A percentile compares a stretch with the other conserved stretches of the same genome.
phyloP scores from a whole-genome alignment of 2,329 filamentous ascomycete species.

The Nigrospora sphaerica region DNA sequence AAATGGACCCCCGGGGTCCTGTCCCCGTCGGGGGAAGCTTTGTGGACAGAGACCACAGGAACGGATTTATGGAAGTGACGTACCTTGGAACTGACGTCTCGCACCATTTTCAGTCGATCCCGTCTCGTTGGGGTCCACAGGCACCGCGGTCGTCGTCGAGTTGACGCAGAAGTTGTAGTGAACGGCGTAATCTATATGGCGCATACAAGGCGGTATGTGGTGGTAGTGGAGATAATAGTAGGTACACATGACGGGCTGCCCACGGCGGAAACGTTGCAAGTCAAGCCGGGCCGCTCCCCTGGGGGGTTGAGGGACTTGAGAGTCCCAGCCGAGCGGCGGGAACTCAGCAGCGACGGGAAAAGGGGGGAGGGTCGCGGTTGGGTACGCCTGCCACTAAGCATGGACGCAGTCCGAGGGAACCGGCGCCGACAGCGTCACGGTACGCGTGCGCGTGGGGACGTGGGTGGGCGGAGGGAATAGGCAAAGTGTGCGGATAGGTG shows the following conservation, averaged over 20 bases:
- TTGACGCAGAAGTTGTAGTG: constrained; percentile 37
- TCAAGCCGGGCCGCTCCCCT: not conserved
- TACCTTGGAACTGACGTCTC: too few relatives aligned
- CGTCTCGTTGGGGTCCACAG: constrained; percentile 5
- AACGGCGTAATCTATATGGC: constrained; percentile 30
- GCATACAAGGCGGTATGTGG: constrained; percentile 35
- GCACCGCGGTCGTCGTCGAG: constrained; percentile 19
- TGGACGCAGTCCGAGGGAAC: not conserved
- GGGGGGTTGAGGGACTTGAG: not conserved
- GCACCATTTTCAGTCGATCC: too few relatives aligned
- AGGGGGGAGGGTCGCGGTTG: not conserved
- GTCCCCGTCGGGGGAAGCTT: too few relatives aligned
- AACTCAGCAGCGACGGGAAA: not conserved
- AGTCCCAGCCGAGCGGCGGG: not conserved
- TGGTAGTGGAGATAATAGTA: constrained; percentile 45
- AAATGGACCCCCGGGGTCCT: too few relatives aligned
- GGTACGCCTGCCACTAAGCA: not conserved
- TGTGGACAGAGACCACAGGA: too few relatives aligned
- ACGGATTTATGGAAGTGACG: too few relatives aligned
- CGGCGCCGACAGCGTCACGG: not conserved
- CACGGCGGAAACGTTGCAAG: not conserved
- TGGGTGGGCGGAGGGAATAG: not conserved
- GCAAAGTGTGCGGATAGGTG: constrained; percentile 1
- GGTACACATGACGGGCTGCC: constrained; percentile 35
- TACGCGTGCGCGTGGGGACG: not conserved